Percentiles rank a stretch among this genome's conserved stretches.
phyloP scores from a whole-genome alignment of 768 basidiomycete genomes.

The Boletus rubroflammeus region DNA sequence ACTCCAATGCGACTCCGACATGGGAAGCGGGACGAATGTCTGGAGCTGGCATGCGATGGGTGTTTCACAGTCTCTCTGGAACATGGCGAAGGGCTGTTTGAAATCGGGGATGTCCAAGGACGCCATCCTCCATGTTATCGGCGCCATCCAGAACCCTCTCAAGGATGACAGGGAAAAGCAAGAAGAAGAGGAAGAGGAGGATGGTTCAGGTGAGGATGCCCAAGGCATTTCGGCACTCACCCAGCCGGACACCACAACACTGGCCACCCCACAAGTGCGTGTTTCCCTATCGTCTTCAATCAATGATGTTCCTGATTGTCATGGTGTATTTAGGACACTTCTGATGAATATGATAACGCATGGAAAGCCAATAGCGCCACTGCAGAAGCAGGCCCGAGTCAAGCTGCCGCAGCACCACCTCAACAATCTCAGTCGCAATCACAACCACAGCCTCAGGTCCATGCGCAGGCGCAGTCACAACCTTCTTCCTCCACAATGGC shows the following conservation, averaged over 20 bases:
- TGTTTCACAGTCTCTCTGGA: slow-evolving; percentile 69
- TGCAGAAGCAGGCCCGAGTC: slow-evolving; percentile 29
- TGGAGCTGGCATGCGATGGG: slow-evolving; percentile 81
- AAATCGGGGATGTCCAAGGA: slow-evolving; percentile 59
- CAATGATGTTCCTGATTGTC: slow-evolving; percentile 4
- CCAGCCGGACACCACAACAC: slow-evolving; percentile 22
- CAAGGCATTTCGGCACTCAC: slow-evolving; percentile 19
- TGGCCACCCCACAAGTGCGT: slow-evolving; percentile 28
- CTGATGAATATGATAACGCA: slow-evolving; percentile 55
- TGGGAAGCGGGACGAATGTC: slow-evolving; percentile 53
- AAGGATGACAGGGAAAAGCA: slow-evolving; percentile 35
- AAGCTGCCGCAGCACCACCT: slow-evolving; percentile 14
- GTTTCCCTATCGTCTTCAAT: not conserved
- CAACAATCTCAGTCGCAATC: slow-evolving; percentile 25
- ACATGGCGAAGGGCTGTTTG: slow-evolving; percentile 61
- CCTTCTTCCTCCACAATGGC: slow-evolving; percentile 21
- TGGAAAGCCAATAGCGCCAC: slow-evolving; percentile 59
- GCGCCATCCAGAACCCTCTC: slow-evolving; percentile 47
- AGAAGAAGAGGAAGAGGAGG: slow-evolving; percentile 34
- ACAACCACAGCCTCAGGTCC: slow-evolving; percentile 15
- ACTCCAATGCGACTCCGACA: slow-evolving; percentile 53
- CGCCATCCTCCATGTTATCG: slow-evolving; percentile 55
- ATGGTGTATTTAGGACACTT: slow-evolving; percentile 34
- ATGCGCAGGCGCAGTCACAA: slow-evolving; percentile 17
- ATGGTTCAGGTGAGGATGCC: slow-evolving; percentile 31